Conservation (phyloP, 2,329 filamentous ascomycete genomes). For the Penicillium psychrosexuale region DNA sequence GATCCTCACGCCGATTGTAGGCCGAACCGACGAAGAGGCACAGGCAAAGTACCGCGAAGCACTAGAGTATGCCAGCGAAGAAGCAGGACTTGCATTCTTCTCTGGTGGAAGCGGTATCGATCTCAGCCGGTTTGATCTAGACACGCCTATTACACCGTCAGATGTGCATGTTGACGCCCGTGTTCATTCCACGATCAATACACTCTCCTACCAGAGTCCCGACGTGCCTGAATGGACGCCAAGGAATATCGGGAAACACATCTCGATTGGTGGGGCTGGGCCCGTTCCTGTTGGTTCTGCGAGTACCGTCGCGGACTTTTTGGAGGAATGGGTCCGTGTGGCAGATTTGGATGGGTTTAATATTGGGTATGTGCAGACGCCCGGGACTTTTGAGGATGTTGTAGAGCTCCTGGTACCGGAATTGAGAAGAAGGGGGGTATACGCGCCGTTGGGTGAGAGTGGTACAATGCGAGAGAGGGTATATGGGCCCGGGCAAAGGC, state of each 20-base stretch:
- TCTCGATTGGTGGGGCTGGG: slow-evolving; percentile 18
- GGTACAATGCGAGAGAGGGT: neutral
- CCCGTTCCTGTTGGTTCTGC: slow-evolving; percentile 8
- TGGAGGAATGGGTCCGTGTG: slow-evolving; percentile 26
- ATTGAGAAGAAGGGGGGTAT: slow-evolving; percentile 26
- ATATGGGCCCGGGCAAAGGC: neutral
- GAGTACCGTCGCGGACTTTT: slow-evolving; percentile 26
- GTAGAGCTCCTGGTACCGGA: slow-evolving; percentile 25
- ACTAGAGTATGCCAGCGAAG: neutral
- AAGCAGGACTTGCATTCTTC: neutral
- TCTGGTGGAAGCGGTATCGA: neutral
- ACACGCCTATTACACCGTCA: neutral
- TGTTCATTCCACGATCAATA: slow-evolving; percentile 6
- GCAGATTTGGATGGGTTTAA: slow-evolving; percentile 29
- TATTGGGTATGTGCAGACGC: slow-evolving; percentile 20
- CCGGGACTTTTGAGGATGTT: slow-evolving; percentile 27
- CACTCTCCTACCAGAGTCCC: slow-evolving; percentile 5
- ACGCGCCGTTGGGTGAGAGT: neutral
- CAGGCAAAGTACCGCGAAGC: neutral
- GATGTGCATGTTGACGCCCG: slow-evolving; percentile 10
- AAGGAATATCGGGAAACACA: slow-evolving; percentile 11
- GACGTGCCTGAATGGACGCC: slow-evolving; percentile 10
- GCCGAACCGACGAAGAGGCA: neutral
- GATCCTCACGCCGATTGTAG: neutral
- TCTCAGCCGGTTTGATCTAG: neutral